These are phyloP conservation scores for Papilionanthe hybrid DNA, from an alignment of 116 monocot genomes.

Conservation along the genomic window DNA sequence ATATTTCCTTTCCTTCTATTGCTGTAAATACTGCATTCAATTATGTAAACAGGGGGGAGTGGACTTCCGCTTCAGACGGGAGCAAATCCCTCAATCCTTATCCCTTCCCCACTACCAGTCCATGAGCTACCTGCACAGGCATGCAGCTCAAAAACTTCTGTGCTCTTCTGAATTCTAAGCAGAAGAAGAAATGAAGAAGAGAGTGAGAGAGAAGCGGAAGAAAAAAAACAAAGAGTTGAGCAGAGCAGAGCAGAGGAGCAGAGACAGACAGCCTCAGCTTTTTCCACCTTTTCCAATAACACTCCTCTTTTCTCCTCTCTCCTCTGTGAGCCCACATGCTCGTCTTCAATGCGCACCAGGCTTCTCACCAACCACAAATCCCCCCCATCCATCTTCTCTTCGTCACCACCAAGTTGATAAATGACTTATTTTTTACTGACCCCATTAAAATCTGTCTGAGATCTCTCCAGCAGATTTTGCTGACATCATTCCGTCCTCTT, in stretches of 20 bases:
- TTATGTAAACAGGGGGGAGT: neutral
- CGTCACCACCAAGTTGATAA: neutral
- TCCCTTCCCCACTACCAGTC: neutral
- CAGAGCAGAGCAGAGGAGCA: neutral
- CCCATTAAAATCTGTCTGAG: constrained; percentile 29
- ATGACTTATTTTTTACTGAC: neutral
- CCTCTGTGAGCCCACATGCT: constrained; percentile 7
- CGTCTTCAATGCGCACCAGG: constrained; percentile 9
- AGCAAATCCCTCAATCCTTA: no score
- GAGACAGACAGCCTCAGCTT: constrained; percentile 7
- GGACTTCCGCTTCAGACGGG: no score
- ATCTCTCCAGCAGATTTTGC: constrained; percentile 50
- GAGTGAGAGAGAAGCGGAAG: neutral
- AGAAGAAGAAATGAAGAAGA: neutral
- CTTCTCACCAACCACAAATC: neutral
- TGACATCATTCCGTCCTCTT: constrained; percentile 41
- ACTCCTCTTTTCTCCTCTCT: constrained; percentile 4
- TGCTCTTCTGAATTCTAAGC: constrained; percentile 1
- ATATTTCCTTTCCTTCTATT: no score
- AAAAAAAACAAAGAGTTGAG: neutral
- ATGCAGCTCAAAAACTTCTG: neutral
- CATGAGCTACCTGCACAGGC: neutral
- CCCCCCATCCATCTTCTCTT: neutral
- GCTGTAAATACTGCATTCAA: neutral
- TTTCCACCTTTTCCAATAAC: constrained; percentile 21